A percentile compares a stretch with the other conserved stretches of the same genome.
Conservation (phyloP, 1,139 yeast genomes). For the Lodderomyces elongisporus region DNA sequence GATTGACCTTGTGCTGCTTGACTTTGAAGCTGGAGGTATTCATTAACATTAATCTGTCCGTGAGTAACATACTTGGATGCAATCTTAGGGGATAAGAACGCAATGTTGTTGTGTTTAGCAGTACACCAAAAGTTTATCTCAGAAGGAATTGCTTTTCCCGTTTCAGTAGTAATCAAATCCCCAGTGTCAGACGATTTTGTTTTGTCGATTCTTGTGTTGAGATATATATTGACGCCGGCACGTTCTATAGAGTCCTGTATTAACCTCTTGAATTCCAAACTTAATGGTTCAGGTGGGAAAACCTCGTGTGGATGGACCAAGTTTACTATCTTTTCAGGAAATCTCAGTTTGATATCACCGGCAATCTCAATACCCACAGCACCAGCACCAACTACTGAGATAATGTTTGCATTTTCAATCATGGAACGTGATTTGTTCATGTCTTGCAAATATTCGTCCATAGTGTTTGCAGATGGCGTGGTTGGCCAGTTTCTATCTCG, state of each 20-base stretch:
- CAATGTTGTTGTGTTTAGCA: conserved; percentile 36
- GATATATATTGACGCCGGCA: conserved; percentile 18
- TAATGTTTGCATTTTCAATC: conserved; percentile 18
- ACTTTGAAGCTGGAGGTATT: conserved; percentile 31
- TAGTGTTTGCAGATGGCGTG: conserved; percentile 37
- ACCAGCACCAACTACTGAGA: conserved; percentile 45
- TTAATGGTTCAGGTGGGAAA: conserved; percentile 40
- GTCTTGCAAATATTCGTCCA: conserved; percentile 25
- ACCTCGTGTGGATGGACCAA: conserved; percentile 37
- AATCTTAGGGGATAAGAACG: conserved; percentile 18
- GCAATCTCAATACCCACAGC: conserved; percentile 50
- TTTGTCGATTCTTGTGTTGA: conserved; percentile 23
- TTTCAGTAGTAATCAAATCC: conserved; percentile 21
- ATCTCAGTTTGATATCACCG: conserved; percentile 37
- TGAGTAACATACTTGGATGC: conserved; percentile 20
- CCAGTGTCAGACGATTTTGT: background rate
- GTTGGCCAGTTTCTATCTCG: conserved; percentile 52
- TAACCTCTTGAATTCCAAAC: conserved; percentile 25
- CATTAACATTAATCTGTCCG: conserved; percentile 29
- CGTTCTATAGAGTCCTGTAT: conserved; percentile 22
- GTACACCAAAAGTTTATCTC: conserved; percentile 43
- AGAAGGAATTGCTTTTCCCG: conserved; percentile 26
- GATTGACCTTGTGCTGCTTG: conserved; percentile 10
- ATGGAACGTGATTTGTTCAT: conserved; percentile 27
- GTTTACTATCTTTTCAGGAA: conserved; percentile 31